Evolutionary conservation across 2,329 filamentous ascomycete genomes (phyloP).

Genomic region (Trichophyton verrucosum): DNA sequence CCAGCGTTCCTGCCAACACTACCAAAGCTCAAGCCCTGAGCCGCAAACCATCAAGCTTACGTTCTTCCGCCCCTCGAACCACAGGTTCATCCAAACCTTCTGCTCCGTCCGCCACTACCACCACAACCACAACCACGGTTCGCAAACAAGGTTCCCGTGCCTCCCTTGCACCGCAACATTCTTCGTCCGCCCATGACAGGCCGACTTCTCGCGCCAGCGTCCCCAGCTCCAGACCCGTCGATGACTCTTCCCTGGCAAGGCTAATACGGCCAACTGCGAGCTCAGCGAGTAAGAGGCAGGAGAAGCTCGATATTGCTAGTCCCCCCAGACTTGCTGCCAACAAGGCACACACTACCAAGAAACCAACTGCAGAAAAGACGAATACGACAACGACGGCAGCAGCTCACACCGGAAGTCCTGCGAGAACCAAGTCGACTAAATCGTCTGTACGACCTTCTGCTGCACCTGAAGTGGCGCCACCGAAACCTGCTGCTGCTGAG

Average conservation of each 20-base stretch:
- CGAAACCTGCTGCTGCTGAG: background rate
- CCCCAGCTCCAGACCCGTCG: constrained; percentile 25
- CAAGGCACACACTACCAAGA: no score
- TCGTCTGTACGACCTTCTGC: background rate
- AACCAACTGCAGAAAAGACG: no score
- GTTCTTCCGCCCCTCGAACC: constrained; percentile 12
- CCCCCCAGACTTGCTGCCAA: constrained; percentile 20
- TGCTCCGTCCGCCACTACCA: background rate
- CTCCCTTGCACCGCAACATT: constrained; percentile 16
- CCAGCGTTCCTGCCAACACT: constrained; percentile 13
- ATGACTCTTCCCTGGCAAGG: constrained; percentile 37
- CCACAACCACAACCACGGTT: constrained; percentile 12
- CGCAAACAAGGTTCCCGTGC: constrained; percentile 19
- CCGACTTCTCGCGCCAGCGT: constrained; percentile 33
- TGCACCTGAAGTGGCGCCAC: background rate
- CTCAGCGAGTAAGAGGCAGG: constrained; percentile 38
- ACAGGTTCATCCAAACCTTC: constrained; percentile 8
- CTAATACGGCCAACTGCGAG: constrained; percentile 43
- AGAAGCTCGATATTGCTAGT: constrained; percentile 33
- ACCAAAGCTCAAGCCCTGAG: constrained; percentile 17
- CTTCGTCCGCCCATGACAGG: constrained; percentile 17
- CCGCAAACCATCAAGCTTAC: constrained; percentile 18
- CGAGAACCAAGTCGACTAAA: constrained; percentile 6
- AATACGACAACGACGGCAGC: background rate
- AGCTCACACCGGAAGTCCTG: background rate